Percentiles rank a stretch among this genome's conserved stretches.
Conservation (phyloP, 2,329 filamentous ascomycete genomes). For the Lasiodiplodia theobromae region DNA sequence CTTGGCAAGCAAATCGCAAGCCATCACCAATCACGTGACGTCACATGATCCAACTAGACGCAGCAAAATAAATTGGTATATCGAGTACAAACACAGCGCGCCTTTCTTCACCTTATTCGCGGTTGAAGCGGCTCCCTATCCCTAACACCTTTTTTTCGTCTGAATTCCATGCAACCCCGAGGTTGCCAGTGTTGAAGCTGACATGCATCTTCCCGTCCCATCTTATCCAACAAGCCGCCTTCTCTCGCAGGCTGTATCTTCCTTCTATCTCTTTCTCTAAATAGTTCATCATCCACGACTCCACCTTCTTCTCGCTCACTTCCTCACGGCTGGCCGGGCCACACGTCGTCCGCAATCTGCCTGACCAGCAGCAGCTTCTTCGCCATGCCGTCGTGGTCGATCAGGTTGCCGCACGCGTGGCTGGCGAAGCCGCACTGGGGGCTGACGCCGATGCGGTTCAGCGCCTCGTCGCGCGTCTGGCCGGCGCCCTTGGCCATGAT, state of each 20-base stretch:
- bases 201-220: constrained; percentile 11
- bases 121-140: constrained; percentile 9
- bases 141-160: background rate
- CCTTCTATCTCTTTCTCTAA: background rate
- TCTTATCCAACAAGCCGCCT: background rate
- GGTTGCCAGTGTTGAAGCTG: constrained; percentile 24
- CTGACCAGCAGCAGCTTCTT: constrained; percentile 74
- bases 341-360: constrained; percentile 74
- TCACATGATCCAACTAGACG: background rate
- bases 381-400: constrained; percentile 72
- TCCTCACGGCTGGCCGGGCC: constrained; percentile 60
- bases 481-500: constrained; percentile 71
- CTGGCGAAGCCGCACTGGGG: constrained; percentile 59
- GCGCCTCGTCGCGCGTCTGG: constrained; percentile 68
- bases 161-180: constrained; percentile 1
- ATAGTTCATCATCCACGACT: background rate
- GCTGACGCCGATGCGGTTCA: constrained; percentile 62
- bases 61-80: background rate
- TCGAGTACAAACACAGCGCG: background rate
- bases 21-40: constrained; percentile 3
- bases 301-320: background rate
- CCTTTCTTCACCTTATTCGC: constrained; percentile 4
- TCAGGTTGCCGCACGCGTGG: constrained; percentile 73
- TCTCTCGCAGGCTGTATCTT: background rate
- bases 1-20: background rate